phyloP scores from a whole-genome alignment of 2,329 filamentous ascomycete species.

The Cladosporium sphaerospermum region DNA sequence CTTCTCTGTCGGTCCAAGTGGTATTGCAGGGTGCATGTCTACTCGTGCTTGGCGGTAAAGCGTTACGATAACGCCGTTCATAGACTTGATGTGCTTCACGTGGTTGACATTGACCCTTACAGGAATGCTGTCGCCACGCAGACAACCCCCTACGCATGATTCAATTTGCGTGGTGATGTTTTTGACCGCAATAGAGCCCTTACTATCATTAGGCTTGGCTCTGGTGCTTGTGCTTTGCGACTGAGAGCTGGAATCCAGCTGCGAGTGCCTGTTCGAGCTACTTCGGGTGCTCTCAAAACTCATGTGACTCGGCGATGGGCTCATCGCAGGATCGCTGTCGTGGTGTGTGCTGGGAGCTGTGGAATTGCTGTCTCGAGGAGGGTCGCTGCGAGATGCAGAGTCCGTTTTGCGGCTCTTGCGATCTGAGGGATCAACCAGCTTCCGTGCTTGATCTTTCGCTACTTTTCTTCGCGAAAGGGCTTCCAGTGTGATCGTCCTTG shows the following conservation, averaged over 20 bases:
- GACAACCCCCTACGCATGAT: conserved; percentile 71
- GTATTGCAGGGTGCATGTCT: conserved; percentile 65
- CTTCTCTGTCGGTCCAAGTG: conserved; percentile 56
- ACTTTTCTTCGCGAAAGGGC: conserved; percentile 68
- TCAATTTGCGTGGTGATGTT: conserved; percentile 85
- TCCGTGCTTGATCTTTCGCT: conserved; percentile 49
- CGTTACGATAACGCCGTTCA: conserved; percentile 88
- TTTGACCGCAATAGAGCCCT: conserved; percentile 56
- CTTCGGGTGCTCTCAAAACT: conserved; percentile 37
- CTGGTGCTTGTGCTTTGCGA: conserved; percentile 42
- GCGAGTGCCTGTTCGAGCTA: conserved; percentile 39
- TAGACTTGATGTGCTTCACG: conserved; percentile 80
- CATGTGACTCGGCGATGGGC: conserved; percentile 42
- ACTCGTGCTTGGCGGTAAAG: conserved; percentile 87
- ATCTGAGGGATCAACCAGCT: conserved; percentile 23
- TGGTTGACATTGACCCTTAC: conserved; percentile 79
- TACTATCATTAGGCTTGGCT: conserved; percentile 43
- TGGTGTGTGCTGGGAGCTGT: conserved; percentile 21
- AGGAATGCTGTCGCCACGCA: conserved; percentile 77
- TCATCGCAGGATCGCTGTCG: conserved; percentile 32
- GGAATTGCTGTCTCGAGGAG: conserved; percentile 22
- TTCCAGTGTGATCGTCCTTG: conserved; percentile 79
- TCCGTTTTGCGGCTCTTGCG: conserved; percentile 20
- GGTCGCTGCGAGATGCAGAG: conserved; percentile 20
- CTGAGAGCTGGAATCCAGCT: conserved; percentile 36